Percentiles rank a stretch among this genome's conserved stretches.
Evolutionary conservation across 1,139 yeast genomes (phyloP).

Genomic region (Kodamaea fungicola): DNA sequence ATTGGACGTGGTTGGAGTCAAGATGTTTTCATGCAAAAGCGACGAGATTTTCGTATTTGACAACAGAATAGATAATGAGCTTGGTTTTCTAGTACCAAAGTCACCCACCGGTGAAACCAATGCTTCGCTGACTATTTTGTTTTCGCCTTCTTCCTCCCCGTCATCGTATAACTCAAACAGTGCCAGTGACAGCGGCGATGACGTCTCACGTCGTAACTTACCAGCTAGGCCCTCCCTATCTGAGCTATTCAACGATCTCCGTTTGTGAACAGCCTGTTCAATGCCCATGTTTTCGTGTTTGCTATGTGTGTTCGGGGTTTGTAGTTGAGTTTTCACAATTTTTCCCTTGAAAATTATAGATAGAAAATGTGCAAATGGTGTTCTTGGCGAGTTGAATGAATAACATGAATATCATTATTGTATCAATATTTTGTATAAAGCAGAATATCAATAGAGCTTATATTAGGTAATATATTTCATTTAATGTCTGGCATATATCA

Average conservation of each 20-base stretch:
- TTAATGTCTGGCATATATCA: too few relatives aligned
- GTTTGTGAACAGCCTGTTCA: background rate
- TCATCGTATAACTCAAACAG: slow-evolving; percentile 13
- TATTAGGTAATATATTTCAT: too few relatives aligned
- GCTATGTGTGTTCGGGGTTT: background rate
- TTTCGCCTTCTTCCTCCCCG: slow-evolving; percentile 7
- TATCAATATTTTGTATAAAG: too few relatives aligned
- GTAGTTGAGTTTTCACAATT: background rate
- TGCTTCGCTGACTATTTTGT: background rate
- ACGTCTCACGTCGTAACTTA: background rate
- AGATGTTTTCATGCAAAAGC: slow-evolving; percentile 1
- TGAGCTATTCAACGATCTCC: background rate
- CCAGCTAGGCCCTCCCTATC: background rate
- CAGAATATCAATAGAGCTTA: too few relatives aligned
- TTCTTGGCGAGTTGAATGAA: too few relatives aligned
- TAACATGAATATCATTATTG: too few relatives aligned
- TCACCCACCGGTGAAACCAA: background rate
- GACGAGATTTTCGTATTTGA: background rate
- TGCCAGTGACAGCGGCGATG: slow-evolving; percentile 7
- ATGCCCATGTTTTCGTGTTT: background rate
- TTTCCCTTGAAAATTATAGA: too few relatives aligned
- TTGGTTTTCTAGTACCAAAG: too few relatives aligned
- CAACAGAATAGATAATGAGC: too few relatives aligned
- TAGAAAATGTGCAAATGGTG: too few relatives aligned
- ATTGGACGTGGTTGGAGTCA: slow-evolving; percentile 13